These are phyloP conservation scores for Aureobasidium subglaciale DNA, from an alignment of 2,329 filamentous ascomycete species.

Conservation along the genomic window DNA sequence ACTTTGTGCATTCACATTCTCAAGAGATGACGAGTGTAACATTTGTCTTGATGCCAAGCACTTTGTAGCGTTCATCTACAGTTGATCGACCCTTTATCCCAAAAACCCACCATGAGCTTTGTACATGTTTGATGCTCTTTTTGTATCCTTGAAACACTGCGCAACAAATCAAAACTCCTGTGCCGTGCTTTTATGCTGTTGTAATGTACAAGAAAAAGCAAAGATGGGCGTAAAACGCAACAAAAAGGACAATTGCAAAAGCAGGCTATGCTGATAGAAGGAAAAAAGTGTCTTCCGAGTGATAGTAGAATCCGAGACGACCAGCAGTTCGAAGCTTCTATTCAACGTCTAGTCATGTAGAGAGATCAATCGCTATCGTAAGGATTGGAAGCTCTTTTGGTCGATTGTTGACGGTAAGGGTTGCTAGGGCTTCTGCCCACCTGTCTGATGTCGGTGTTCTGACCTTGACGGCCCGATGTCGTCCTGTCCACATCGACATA, in stretches of 20 bases:
- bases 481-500: conserved; percentile 1
- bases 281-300: background rate
- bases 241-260: background rate
- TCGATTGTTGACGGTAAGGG: conserved; percentile 18
- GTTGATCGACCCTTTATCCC: too few relatives aligned
- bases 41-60: too few relatives aligned
- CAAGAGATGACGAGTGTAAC: too few relatives aligned
- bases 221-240: background rate
- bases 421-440: conserved; percentile 21
- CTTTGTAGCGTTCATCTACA: too few relatives aligned
- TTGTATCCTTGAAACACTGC: background rate
- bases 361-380: conserved; percentile 9
- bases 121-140: background rate
- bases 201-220: background rate
- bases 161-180: background rate
- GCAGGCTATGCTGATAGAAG: background rate
- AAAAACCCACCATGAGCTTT: too few relatives aligned
- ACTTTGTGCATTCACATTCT: too few relatives aligned
- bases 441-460: conserved; percentile 21
- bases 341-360: background rate
- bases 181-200: background rate
- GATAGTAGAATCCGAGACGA: background rate
- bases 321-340: background rate
- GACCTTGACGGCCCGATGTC: conserved; percentile 9
- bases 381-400: background rate